Evolutionary conservation across 2,329 filamentous ascomycete genomes (phyloP).

Genomic region (Rhytidhysteron rufulum): DNA sequence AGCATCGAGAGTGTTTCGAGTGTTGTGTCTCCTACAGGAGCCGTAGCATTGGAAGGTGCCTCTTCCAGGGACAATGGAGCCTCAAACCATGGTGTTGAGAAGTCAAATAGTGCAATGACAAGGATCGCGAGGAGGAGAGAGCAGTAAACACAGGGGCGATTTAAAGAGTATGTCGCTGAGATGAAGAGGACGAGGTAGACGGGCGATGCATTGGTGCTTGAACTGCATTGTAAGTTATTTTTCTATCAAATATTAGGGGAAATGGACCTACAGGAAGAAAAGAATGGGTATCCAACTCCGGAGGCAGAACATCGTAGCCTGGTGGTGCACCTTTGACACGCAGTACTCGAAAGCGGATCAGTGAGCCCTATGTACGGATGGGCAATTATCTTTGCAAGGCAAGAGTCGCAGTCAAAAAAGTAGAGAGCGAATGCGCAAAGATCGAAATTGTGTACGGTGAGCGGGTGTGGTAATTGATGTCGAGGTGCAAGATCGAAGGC

Average conservation of each 20-base stretch:
- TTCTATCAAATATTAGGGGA: not conserved
- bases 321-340: not conserved
- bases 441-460: too few species aligned
- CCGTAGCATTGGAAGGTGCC: conserved; percentile 30
- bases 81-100: conserved; percentile 88
- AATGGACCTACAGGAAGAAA: conserved; percentile 47
- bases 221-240: conserved; percentile 14
- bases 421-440: too few species aligned
- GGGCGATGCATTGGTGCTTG: conserved; percentile 45
- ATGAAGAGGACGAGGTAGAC: conserved; percentile 55
- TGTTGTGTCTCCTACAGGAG: conserved; percentile 5
- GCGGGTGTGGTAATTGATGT: too few species aligned
- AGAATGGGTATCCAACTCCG: conserved; percentile 54
- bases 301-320: conserved; percentile 59
- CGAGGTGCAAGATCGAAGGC: too few species aligned
- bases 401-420: too few species aligned
- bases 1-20: conserved; percentile 36
- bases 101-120: conserved; percentile 94
- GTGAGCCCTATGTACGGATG: too few species aligned
- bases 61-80: conserved; percentile 51
- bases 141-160: conserved; percentile 96
- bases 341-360: too few species aligned
- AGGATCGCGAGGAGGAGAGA: conserved; percentile 92
- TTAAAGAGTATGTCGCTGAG: conserved; percentile 90
- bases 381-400: too few species aligned